Evolutionary conservation across 768 basidiomycete species (phyloP), one percentile per base, ranked within the genome.

Genomic region (Austroboletus eburneus): DNA sequence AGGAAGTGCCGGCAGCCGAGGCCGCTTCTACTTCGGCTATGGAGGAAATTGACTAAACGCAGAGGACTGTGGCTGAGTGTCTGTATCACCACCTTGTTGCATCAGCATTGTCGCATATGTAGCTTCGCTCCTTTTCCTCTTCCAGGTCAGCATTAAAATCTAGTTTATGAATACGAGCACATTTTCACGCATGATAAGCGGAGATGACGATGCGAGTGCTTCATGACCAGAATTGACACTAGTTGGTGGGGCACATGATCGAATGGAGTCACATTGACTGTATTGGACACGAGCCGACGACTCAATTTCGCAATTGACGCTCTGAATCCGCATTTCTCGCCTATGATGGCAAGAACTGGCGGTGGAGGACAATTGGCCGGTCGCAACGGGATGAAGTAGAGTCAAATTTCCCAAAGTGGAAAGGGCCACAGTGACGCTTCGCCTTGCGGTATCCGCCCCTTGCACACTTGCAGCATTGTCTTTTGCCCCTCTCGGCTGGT

Each of bases 41-140:
- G 93, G 95, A 98, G 79, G 94, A 97, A 76, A 95, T 98, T 53
- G 88, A 91, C 63, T 91, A 83, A 65, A 71, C 14, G 38, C 3
- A 14, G 7, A 42, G n/a, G 50, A 42, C 21, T 24, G 48, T 37
- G 49, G 39, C 25, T 47, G 10, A 40, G 50, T 62, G 57, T 57
- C 46, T 62, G 68, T 65, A 63, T 55, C 46, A 55, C 51, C 34
- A 55, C 52, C 20, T 37, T 56, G 54, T 56, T 42, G 48, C 55
- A 64, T 62, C 46, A 43, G 64, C 57, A 57, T 54, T 43, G 42
- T 61, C 44, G 46, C 47, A 40, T n/a, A n/a, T n/a, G n/a, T n/a
- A n/a, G n/a, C n/a, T n/a, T n/a, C n/a, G n/a, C n/a, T n/a, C n/a
- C n/a, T n/a, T n/a, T n/a, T n/a, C n/a, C n/a, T n/a, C n/a, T n/a